These are phyloP conservation scores for Apiospora kogelbergensis DNA, from an alignment of 2,329 filamentous ascomycete species.

Conservation along the genomic window DNA sequence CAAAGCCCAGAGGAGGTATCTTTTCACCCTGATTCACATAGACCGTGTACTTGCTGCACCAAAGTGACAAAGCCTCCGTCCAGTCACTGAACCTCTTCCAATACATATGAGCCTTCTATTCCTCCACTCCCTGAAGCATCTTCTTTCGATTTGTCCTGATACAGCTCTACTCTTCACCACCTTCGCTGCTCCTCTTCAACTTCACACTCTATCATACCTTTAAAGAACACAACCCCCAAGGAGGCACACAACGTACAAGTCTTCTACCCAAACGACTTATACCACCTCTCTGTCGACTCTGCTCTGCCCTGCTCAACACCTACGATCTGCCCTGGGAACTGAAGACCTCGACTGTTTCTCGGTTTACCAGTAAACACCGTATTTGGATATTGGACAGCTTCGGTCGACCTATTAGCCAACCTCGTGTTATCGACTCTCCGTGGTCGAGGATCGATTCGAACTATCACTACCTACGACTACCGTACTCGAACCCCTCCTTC, in stretches of 20 bases:
- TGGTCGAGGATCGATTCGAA: background rate
- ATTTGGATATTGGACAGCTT: background rate
- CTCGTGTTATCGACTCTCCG: background rate
- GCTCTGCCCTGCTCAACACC: background rate
- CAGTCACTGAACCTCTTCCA: background rate
- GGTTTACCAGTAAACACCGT: background rate
- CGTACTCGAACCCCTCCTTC: background rate
- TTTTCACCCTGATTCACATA: slow-evolving; percentile 1
- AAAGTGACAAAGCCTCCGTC: background rate
- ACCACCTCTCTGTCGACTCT: background rate
- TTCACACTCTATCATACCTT: slow-evolving; percentile 2
- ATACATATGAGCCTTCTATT: slow-evolving; percentile 12
- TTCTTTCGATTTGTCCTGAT: background rate
- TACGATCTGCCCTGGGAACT: background rate
- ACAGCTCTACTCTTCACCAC: slow-evolving; percentile 1
- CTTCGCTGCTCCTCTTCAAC: background rate
- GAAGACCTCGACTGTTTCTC: background rate
- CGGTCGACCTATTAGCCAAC: background rate
- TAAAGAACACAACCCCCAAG: background rate
- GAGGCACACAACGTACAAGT: background rate
- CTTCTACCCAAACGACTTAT: background rate
- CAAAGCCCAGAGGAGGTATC: slow-evolving; percentile 4
- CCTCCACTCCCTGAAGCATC: slow-evolving; percentile 1
- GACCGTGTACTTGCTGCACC: background rate
- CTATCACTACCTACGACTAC: background rate